Conservation (phyloP, 352 stramenopile species). For the Thalassiosira gravida region DNA sequence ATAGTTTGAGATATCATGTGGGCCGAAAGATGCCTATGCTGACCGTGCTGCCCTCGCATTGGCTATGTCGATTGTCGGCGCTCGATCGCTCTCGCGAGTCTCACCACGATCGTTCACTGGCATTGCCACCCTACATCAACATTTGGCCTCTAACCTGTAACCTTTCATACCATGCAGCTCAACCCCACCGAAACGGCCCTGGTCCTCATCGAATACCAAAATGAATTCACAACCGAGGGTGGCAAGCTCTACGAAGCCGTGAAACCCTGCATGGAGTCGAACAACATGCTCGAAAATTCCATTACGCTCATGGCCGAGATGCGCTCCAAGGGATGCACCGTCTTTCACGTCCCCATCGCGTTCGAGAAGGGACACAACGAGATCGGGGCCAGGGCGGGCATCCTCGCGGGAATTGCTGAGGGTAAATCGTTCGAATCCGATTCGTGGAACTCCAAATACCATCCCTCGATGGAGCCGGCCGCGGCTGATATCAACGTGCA, state of each 20-base stretch:
- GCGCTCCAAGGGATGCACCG: constrained; percentile 51
- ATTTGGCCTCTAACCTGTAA: too few species aligned
- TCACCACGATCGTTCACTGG: too few species aligned
- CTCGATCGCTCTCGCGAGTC: too few species aligned
- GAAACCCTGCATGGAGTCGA: constrained; percentile 63
- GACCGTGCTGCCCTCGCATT: too few species aligned
- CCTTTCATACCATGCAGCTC: too few species aligned
- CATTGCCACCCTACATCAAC: too few species aligned
- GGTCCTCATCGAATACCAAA: constrained; percentile 83
- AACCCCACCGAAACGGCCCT: constrained; percentile 66
- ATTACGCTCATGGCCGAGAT: constrained; percentile 29
- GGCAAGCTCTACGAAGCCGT: constrained; percentile 72
- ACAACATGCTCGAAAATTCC: constrained; percentile 68
- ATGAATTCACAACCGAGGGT: constrained; percentile 76
- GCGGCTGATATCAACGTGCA: constrained; percentile 66
- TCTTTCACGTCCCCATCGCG: constrained; percentile 71
- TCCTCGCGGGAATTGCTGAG: constrained; percentile 72
- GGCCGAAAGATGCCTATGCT: too few species aligned
- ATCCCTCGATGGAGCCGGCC: constrained; percentile 66
- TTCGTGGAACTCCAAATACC: too few species aligned
- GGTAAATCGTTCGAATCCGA: constrained; percentile 61
- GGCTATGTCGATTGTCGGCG: too few species aligned
- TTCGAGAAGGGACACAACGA: constrained; percentile 67
- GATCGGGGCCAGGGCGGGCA: constrained; percentile 75
- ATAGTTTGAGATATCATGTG: too few species aligned